Evolutionary conservation across 176 grass and related monocot genomes (phyloP).

Genomic region (Ampelocalamus luodianensis): DNA sequence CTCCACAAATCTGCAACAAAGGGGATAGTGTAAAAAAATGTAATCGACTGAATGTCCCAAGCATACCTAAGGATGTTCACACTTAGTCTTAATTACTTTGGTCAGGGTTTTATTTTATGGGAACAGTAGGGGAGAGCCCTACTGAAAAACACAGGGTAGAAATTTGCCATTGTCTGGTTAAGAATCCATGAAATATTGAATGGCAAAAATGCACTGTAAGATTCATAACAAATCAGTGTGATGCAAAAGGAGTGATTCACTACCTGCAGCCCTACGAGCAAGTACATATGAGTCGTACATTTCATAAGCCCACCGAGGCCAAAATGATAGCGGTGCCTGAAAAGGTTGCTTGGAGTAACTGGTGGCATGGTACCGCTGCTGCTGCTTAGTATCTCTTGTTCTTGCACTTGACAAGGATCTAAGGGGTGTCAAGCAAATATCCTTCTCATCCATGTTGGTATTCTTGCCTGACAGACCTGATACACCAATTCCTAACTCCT

Average conservation of each 20-base stretch:
- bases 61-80: conserved; percentile 6
- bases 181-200: conserved; percentile 5
- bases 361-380: conserved; percentile 26
- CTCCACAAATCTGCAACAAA: conserved; percentile 79
- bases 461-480: conserved; percentile 40
- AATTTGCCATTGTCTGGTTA: neutral
- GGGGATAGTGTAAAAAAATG: neutral
- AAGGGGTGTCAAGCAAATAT: conserved; percentile 39
- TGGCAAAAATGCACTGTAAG: neutral
- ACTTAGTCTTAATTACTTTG: conserved; percentile 24
- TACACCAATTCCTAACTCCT: conserved; percentile 19
- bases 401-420: conserved; percentile 20
- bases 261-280: conserved; percentile 84
- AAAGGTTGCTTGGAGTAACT: conserved; percentile 49
- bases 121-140: neutral
- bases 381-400: conserved; percentile 51
- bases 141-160: neutral
- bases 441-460: conserved; percentile 33
- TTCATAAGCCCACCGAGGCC: conserved; percentile 91
- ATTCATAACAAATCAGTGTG: conserved; percentile 7
- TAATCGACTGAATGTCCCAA: conserved; percentile 6
- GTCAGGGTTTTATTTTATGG: neutral
- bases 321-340: conserved; percentile 73
- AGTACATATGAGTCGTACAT: conserved; percentile 92
- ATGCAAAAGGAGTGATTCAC: conserved; percentile 18